Evolutionary conservation across 2,329 filamentous ascomycete species (phyloP).

Genomic region (Fusarium chaquense): DNA sequence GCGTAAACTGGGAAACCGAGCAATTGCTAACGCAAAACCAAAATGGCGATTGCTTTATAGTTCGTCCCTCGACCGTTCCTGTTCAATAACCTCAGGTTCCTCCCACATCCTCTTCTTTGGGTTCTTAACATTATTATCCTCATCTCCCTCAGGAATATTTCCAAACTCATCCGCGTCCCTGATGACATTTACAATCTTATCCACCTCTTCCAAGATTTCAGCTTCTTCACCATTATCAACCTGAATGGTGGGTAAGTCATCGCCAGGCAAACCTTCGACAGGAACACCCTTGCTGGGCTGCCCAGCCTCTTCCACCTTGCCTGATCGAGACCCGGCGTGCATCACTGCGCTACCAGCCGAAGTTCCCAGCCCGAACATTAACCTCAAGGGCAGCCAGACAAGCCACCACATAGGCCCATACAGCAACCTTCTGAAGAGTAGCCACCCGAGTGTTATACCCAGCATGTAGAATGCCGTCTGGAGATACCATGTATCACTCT

Average conservation of each 20-base stretch:
- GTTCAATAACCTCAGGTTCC: constrained; percentile 44
- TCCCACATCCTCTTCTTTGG: constrained; percentile 50
- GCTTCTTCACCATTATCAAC: constrained; percentile 52
- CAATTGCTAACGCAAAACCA: not conserved
- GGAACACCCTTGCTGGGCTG: constrained; percentile 48
- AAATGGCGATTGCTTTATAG: constrained; percentile 42
- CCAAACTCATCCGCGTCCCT: constrained; percentile 51
- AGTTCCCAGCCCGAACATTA: constrained; percentile 70
- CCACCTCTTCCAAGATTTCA: constrained; percentile 65
- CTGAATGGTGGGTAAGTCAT: constrained; percentile 63
- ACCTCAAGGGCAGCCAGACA: constrained; percentile 82
- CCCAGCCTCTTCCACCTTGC: constrained; percentile 44
- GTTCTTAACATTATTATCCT: constrained; percentile 37
- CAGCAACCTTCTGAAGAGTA: constrained; percentile 84
- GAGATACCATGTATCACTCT: constrained; percentile 98
- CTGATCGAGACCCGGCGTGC: constrained; percentile 46
- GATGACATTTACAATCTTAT: constrained; percentile 64
- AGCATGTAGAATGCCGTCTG: constrained; percentile 90
- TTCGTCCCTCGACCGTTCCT: constrained; percentile 55
- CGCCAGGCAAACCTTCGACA: constrained; percentile 54
- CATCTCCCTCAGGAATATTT: constrained; percentile 33
- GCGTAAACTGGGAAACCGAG: not conserved
- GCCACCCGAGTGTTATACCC: constrained; percentile 81
- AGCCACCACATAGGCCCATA: constrained; percentile 95
- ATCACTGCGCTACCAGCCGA: constrained; percentile 67